These are phyloP conservation scores for Corymbia citriodora DNA, from an alignment of 441 rosid species.

Conservation along the genomic window DNA sequence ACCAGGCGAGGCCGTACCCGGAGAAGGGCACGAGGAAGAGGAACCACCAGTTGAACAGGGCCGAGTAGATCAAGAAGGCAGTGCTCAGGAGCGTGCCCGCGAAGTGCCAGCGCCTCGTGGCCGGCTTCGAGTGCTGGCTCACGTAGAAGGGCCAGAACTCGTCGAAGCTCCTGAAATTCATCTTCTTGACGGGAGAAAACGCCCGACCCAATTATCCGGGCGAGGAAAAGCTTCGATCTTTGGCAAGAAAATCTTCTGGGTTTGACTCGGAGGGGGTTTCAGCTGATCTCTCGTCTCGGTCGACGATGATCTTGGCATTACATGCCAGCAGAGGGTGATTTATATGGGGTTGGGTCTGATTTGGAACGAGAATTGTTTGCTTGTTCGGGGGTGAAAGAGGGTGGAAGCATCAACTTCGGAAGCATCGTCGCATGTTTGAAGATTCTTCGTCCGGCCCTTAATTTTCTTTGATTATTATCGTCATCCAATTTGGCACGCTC, in stretches of 20 bases:
- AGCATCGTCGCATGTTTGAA: not conserved
- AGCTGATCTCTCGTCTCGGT: no score
- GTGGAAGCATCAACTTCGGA: not conserved
- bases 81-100: slow-evolving; percentile 58
- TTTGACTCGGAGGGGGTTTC: not conserved
- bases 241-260: not conserved
- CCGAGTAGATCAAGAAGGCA: slow-evolving; percentile 38
- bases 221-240: not conserved
- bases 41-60: slow-evolving; percentile 59
- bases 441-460: not conserved
- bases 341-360: not conserved
- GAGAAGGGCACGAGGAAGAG: slow-evolving; percentile 58
- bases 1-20: slow-evolving; percentile 92
- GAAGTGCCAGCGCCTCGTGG: slow-evolving; percentile 90
- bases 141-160: slow-evolving; percentile 93
- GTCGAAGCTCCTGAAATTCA: slow-evolving; percentile 93
- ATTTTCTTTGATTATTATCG: not conserved
- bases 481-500: not conserved
- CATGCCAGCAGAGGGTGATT: not conserved
- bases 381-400: not conserved
- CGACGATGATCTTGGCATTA: not conserved
- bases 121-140: slow-evolving; percentile 85
- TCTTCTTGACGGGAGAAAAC: not conserved
- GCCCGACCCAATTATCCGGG: not conserved
- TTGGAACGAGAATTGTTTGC: not conserved